A percentile compares a stretch with the other conserved stretches of the same genome.
phyloP scores from a whole-genome alignment of 176 grass and related monocot genomes.

The Carex scoparia region DNA sequence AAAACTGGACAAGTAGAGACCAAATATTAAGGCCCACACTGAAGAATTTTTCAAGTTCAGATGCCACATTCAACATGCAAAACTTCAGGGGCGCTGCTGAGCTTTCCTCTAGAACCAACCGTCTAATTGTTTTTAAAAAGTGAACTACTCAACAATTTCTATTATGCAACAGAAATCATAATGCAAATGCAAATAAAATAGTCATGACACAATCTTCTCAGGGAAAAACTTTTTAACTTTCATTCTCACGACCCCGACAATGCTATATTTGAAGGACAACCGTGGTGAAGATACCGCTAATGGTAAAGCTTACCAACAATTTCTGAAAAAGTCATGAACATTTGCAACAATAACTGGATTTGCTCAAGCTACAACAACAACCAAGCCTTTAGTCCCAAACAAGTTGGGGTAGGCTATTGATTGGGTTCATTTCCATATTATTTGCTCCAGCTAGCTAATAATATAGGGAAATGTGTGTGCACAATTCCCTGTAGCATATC shows the following conservation, averaged over 20 bases:
- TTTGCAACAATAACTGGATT: neutral
- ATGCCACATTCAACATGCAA: neutral
- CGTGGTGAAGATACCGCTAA: neutral
- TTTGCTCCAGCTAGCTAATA: neutral
- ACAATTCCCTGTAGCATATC: neutral
- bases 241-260: neutral
- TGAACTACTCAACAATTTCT: neutral
- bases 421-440: too few species aligned
- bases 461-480: constrained; percentile 3
- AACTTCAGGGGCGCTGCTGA: neutral
- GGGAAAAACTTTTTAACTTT: neutral
- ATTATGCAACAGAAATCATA: neutral
- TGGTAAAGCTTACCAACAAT: neutral
- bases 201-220: neutral
- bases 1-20: neutral
- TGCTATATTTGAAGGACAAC: neutral
- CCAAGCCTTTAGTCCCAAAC: too few species aligned
- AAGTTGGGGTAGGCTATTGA: too few species aligned
- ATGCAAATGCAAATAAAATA: neutral
- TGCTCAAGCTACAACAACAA: neutral
- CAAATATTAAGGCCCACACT: neutral
- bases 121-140: neutral
- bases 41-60: neutral
- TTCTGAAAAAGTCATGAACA: neutral
- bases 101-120: neutral